Evolutionary conservation across 1,284 basidiomycete genomes (phyloP), one percentile per base, ranked within the genome.

Genomic region (Volvariella surrecta): DNA sequence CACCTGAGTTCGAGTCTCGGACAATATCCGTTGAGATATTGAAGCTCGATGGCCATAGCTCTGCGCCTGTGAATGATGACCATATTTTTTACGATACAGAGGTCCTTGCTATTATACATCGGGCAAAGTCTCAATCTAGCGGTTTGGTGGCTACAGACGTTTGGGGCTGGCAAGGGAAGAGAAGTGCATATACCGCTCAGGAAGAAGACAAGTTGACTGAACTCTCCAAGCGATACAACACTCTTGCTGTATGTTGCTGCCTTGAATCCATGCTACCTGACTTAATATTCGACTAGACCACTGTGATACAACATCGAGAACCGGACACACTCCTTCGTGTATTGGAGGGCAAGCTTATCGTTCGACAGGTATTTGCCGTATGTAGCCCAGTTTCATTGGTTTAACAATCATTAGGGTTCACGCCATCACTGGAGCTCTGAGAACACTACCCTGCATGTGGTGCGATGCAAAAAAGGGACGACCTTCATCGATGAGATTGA

Each of bases 401-500:
- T 42, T 15, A 43, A 35, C 10, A 15, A 37, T 41, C 11, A 20
- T 10, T 44, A 89, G 80, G 86, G 86, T 10, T 64, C 72, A 22
- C 74, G 86, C 31, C 66, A 68, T 2, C 82, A 80, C 53, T 89
- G 86, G 86, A 76, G 76, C 4, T 54, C 74, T 0, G 85, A 88
- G 44, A 89, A 89, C 51, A 88, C 83, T 3, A 68, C 82, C 2
- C 86, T 89, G 83, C 85, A 89, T 49, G 61, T 79, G 37, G 68
- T 86, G 20, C 73, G 83, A 45, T 69, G 66, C 2, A 53, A 59
- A 6, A 54, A 64, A n/a, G 74, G 71, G 4, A 58, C 71, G 13
- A 60, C 80, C 19, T 66, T 74, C 48, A 77, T 88, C 42, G 84
- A 89, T 49, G 82, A 89, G 56, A 67, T 79, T 37, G 82, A 89